Percentiles rank a stretch among this genome's conserved stretches.
phyloP scores from a whole-genome alignment of 148 eudicot species.

The Linanthus parryae region DNA sequence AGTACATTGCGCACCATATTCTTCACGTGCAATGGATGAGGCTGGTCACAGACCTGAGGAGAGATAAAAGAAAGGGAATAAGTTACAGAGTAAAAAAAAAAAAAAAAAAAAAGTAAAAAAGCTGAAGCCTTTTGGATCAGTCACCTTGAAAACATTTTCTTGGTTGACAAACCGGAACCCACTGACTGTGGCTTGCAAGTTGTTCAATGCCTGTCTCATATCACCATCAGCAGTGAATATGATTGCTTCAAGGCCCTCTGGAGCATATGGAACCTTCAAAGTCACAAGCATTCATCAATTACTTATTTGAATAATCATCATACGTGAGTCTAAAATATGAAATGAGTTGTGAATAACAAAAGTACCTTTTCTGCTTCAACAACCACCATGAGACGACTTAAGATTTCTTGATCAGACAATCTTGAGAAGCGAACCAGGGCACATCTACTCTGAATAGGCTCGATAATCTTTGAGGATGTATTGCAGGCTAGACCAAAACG shows the following conservation, averaged over 20 bases:
- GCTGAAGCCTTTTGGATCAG: background rate
- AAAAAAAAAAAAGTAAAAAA: background rate
- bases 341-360: background rate
- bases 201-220: slow-evolving; percentile 97
- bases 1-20: slow-evolving; percentile 78
- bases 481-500: slow-evolving; percentile 99
- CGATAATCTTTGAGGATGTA: slow-evolving; percentile 85
- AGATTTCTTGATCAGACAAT: slow-evolving; percentile 95
- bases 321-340: too few relatives aligned
- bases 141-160: slow-evolving; percentile 96
- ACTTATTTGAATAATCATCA: background rate
- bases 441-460: slow-evolving; percentile 99
- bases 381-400: slow-evolving; percentile 87
- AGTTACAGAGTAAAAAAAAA: background rate
- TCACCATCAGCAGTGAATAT: slow-evolving; percentile 99
- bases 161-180: slow-evolving; percentile 97
- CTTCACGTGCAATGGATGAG: slow-evolving; percentile 96
- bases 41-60: slow-evolving; percentile 95
- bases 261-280: slow-evolving; percentile 75
- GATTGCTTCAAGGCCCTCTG: slow-evolving; percentile 93
- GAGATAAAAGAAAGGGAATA: background rate
- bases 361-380: slow-evolving; percentile 82
- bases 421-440: slow-evolving; percentile 92
- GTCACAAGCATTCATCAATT: slow-evolving; percentile 6
- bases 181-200: slow-evolving; percentile 86